These are phyloP conservation scores for Monosporozyma siamensis DNA, from an alignment of 805 yeast species.

Conservation along the genomic window DNA sequence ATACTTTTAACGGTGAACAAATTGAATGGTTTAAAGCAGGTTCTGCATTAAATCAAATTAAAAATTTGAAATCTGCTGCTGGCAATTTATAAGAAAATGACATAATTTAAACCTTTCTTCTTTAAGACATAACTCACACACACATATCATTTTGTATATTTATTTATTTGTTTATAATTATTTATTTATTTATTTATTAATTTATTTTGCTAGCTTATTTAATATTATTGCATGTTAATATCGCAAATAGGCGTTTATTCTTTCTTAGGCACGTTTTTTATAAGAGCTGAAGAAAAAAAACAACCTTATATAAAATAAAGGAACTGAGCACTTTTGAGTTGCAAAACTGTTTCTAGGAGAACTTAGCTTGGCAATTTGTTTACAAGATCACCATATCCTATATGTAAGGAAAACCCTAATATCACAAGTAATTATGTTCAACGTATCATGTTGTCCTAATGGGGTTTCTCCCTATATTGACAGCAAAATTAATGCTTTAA, in stretches of 20 bases:
- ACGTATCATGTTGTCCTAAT: conserved; percentile 1
- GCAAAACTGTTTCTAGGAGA: too few relatives aligned
- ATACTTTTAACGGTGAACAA: conserved; percentile 94
- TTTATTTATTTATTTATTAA: neutral
- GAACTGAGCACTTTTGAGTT: too few relatives aligned
- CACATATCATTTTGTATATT: neutral
- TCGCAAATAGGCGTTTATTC: too few relatives aligned
- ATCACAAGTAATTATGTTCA: neutral
- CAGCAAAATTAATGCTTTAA: conserved; percentile 27
- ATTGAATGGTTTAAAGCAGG: conserved; percentile 99
- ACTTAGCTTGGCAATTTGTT: too few relatives aligned
- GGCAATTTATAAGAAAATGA: too few relatives aligned
- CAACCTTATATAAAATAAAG: too few relatives aligned
- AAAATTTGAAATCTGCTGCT: conserved; percentile 8
- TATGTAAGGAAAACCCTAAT: too few relatives aligned
- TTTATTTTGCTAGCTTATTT: conserved; percentile 1
- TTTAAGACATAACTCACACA: neutral
- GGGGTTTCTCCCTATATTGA: conserved; percentile 29
- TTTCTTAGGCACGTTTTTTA: too few relatives aligned
- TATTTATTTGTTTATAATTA: too few relatives aligned
- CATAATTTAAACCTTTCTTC: neutral
- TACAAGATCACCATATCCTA: too few relatives aligned
- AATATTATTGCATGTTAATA: too few relatives aligned
- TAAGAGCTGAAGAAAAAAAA: too few relatives aligned
- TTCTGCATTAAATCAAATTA: conserved; percentile 87